phyloP scores from a whole-genome alignment of 768 basidiomycete species.

The Ramaria rubella region DNA sequence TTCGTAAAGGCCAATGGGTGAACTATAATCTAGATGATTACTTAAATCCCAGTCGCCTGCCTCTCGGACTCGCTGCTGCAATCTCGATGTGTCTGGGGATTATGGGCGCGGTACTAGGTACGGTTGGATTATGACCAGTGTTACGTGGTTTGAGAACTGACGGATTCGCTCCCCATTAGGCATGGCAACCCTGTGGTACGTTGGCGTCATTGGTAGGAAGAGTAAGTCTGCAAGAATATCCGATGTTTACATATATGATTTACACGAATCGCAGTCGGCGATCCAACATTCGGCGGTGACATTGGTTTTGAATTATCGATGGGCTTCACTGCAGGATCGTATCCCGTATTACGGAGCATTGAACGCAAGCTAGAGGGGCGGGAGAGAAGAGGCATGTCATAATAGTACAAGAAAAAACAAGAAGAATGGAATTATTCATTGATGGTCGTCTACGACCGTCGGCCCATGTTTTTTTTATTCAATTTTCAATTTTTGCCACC shows the following conservation, averaged over 20 bases:
- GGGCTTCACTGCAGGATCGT: constrained; percentile 24
- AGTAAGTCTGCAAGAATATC: constrained; percentile 10
- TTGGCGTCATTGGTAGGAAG: constrained; percentile 23
- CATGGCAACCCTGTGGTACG: constrained; percentile 26
- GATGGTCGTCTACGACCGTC: no score
- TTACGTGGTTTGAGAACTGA: no score
- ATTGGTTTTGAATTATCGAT: constrained; percentile 33
- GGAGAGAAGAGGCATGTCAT: neutral
- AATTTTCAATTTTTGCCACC: no score
- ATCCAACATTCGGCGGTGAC: constrained; percentile 26
- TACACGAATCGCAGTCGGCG: constrained; percentile 15
- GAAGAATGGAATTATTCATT: neutral
- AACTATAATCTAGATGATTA: constrained; percentile 33
- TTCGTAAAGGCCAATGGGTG: constrained; percentile 32
- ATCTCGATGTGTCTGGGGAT: constrained; percentile 29
- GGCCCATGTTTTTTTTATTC: no score
- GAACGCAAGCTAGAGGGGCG: neutral
- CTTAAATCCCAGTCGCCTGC: constrained; percentile 28
- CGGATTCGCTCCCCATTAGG: constrained; percentile 5
- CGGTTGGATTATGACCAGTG: constrained; percentile 18
- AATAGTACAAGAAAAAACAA: neutral
- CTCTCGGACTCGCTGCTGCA: constrained; percentile 34
- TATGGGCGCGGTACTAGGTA: constrained; percentile 34
- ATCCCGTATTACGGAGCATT: constrained; percentile 3
- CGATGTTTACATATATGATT: neutral